Conservation (phyloP, 805 yeast genomes). For the Zygosaccharomyces gambellarensis region DNA sequence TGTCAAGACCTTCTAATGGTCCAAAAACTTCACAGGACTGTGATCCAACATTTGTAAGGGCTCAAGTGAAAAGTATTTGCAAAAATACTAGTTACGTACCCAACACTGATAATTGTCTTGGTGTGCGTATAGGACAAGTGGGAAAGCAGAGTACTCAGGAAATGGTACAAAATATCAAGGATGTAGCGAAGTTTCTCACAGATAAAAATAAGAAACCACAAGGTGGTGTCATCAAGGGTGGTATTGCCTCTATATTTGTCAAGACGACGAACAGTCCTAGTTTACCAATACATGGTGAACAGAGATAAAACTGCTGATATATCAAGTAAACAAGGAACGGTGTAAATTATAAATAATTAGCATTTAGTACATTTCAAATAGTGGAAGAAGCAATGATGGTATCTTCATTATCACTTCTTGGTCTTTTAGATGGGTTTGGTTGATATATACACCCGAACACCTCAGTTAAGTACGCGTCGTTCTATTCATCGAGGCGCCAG, state of each 20-base stretch:
- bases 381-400: background rate
- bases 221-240: slow-evolving; percentile 52
- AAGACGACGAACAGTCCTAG: slow-evolving; percentile 65
- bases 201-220: slow-evolving; percentile 44
- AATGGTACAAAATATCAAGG: slow-evolving; percentile 27
- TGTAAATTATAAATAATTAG: background rate
- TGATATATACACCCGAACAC: slow-evolving; percentile 1
- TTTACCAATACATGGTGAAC: slow-evolving; percentile 46
- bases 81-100: slow-evolving; percentile 62
- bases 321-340: background rate
- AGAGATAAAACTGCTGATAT: background rate
- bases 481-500: background rate
- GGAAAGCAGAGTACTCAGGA: slow-evolving; percentile 23
- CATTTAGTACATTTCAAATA: background rate
- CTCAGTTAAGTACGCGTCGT: background rate
- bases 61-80: slow-evolving; percentile 61
- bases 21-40: slow-evolving; percentile 54
- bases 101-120: slow-evolving; percentile 54
- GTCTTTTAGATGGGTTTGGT: background rate
- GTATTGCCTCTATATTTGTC: slow-evolving; percentile 49
- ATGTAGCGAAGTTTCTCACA: slow-evolving; percentile 44
- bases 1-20: slow-evolving; percentile 38
- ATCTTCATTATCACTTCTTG: background rate
- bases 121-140: slow-evolving; percentile 52
- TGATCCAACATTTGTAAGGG: slow-evolving; percentile 58